These are phyloP conservation scores for Cymbopogon citratus DNA, from an alignment of 176 grass and related monocot genomes.

Conservation along the genomic window DNA sequence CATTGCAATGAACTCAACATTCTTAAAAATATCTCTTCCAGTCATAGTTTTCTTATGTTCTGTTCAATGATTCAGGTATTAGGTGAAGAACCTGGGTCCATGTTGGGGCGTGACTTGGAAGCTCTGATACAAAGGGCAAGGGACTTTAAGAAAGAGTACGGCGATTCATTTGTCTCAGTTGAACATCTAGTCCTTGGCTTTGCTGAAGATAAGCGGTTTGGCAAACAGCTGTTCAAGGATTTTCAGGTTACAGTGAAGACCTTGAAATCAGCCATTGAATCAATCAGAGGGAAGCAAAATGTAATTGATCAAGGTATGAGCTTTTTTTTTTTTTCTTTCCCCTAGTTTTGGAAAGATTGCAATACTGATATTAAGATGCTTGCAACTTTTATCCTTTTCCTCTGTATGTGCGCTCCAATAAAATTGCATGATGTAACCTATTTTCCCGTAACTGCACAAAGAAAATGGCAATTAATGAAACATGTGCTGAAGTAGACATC, in stretches of 20 bases:
- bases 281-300: constrained; percentile 87
- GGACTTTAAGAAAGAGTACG: constrained; percentile 89
- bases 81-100: constrained; percentile 85
- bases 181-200: constrained; percentile 91
- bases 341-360: background rate
- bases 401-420: background rate
- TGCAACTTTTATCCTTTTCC: background rate
- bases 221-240: constrained; percentile 86
- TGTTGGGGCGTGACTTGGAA: constrained; percentile 90
- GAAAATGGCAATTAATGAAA: background rate
- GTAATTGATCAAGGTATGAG: constrained; percentile 88
- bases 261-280: constrained; percentile 71
- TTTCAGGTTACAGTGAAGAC: constrained; percentile 73
- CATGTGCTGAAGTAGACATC: background rate
- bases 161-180: constrained; percentile 90
- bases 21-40: background rate
- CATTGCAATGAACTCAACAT: background rate
- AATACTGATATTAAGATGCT: background rate
- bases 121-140: constrained; percentile 82
- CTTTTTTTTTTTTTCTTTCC: background rate
- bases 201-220: constrained; percentile 85
- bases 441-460: background rate
- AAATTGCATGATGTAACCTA: background rate
- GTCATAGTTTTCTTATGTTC: background rate
- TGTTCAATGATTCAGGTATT: constrained; percentile 50